Evolutionary conservation across 208 protist species (phyloP).

Genomic region (Trypanosoma caninum): DNA sequence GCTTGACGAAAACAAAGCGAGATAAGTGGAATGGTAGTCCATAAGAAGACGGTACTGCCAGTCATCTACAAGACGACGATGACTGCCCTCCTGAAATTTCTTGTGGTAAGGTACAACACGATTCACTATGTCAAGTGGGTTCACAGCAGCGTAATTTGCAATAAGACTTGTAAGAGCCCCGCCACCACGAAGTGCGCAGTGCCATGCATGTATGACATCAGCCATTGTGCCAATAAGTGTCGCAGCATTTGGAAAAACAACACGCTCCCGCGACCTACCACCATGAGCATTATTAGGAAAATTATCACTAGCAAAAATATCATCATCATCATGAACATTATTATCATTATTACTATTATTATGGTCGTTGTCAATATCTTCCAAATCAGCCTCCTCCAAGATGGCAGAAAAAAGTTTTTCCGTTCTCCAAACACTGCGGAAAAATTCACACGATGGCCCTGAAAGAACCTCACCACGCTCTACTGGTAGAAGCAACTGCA

Average conservation of each 20-base stretch:
- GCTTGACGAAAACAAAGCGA: constrained; percentile 25
- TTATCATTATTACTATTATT: neutral
- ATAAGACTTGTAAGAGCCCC: constrained; percentile 10
- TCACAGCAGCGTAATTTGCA: constrained; percentile 7
- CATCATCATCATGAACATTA: neutral
- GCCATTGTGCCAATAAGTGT: constrained; percentile 61
- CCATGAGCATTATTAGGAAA: too few species aligned
- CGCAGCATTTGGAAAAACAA: constrained; percentile 1
- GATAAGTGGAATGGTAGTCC: constrained; percentile 69
- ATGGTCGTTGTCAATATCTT: constrained; percentile 9
- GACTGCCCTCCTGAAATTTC: constrained; percentile 57
- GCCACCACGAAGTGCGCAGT: constrained; percentile 9
- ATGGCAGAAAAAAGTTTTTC: constrained; percentile 32
- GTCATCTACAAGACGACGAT: constrained; percentile 42
- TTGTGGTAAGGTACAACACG: constrained; percentile 39
- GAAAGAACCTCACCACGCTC: constrained; percentile 44
- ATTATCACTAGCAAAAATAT: too few species aligned
- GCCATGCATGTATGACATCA: constrained; percentile 33
- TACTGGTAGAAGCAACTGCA: constrained; percentile 30
- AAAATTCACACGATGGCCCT: constrained; percentile 43
- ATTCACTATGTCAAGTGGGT: constrained; percentile 26
- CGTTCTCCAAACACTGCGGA: constrained; percentile 52
- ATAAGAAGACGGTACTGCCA: constrained; percentile 81
- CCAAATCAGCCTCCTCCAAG: constrained; percentile 12
- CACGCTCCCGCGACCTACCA: neutral